These are phyloP conservation scores for Tylopilus plumbeoviolaceoides DNA, from an alignment of 768 basidiomycete genomes.

Conservation along the genomic window DNA sequence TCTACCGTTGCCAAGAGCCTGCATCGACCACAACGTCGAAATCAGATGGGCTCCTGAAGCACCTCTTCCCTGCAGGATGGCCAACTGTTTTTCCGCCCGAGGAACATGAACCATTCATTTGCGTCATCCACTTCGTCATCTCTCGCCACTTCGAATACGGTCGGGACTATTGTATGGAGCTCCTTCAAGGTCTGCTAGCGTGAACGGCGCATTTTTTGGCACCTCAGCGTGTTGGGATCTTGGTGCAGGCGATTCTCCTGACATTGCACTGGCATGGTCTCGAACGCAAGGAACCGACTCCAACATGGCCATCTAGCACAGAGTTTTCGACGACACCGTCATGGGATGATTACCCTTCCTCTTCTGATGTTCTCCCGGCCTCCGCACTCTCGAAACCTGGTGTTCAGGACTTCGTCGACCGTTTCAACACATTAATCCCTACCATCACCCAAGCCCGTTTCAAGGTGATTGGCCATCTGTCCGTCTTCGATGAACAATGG, in stretches of 20 bases:
- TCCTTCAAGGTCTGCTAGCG: conserved; percentile 60
- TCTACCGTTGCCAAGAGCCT: conserved; percentile 90
- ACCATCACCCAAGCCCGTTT: conserved; percentile 56
- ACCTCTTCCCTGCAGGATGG: conserved; percentile 75
- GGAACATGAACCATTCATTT: conserved; percentile 73
- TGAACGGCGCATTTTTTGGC: conserved; percentile 48
- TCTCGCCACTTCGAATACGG: conserved; percentile 85
- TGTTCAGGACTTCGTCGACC: conserved; percentile 69
- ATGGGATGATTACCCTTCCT: conserved; percentile 65
- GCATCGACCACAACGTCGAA: conserved; percentile 73
- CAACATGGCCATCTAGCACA: conserved; percentile 73
- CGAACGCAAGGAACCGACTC: conserved; percentile 66
- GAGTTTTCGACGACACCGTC: conserved; percentile 58
- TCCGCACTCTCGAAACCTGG: conserved; percentile 58
- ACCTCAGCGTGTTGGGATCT: conserved; percentile 71
- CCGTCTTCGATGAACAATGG: conserved; percentile 85
- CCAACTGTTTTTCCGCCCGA: conserved; percentile 60
- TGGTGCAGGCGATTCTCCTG: conserved; percentile 71
- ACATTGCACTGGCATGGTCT: conserved; percentile 66
- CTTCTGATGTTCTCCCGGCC: conserved; percentile 58
- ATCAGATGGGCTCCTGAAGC: conserved; percentile 67
- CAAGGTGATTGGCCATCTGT: conserved; percentile 68
- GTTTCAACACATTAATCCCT: conserved; percentile 53
- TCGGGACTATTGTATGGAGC: conserved; percentile 72
- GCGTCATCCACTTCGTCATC: conserved; percentile 77